Evolutionary conservation across 129 eudicot species (phyloP), one percentile per base, ranked within the genome.

Genomic region (Flaveria bidentis): DNA sequence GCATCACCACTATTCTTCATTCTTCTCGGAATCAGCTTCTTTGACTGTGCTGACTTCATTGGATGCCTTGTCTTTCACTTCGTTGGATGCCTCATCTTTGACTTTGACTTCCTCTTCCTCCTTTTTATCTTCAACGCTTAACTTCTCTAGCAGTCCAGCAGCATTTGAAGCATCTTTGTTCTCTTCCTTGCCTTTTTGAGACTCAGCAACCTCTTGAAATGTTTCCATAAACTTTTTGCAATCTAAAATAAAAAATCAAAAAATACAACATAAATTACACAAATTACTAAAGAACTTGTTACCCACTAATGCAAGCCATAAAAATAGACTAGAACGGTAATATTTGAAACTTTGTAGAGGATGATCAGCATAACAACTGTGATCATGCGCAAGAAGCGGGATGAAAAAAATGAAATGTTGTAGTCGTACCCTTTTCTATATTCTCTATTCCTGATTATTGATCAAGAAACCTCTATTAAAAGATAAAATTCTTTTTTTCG

Each of bases 171-270:
- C 85, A 3, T 85, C 95, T 70, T 84, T 73, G 61, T 78, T 90
- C 81, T 89, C 91, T 56, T 84, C 81, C 63, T 69, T 76, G 16
- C 41, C 76, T 13, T 56, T 72, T 80, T 89, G 89, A 14, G 89
- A 89, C 64, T 89, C 91, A 0, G 88, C 91, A 22, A 85, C 84
- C 83, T 86, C 91, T 83, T 86, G 86, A 52, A 89, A 67, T 18
- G 79, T 78, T 68, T 89, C 88, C 96, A 86, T 89, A 71, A 89
- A 89, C 76, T 49, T 80, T 28, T 85, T 89, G 88, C 89, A 84
- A 81, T 89, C 96, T 89, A 68, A 73, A 30, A 10, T 58, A 20
- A 20, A 20, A 0, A 20, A 20, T 4, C 3, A 33, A 25, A 9
- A 72, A 13, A 53, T 13, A 71, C 52, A 47, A 15, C 22, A 20